These are phyloP conservation scores for Boletus coccyginus DNA, from an alignment of 768 basidiomycete species.

Conservation along the genomic window DNA sequence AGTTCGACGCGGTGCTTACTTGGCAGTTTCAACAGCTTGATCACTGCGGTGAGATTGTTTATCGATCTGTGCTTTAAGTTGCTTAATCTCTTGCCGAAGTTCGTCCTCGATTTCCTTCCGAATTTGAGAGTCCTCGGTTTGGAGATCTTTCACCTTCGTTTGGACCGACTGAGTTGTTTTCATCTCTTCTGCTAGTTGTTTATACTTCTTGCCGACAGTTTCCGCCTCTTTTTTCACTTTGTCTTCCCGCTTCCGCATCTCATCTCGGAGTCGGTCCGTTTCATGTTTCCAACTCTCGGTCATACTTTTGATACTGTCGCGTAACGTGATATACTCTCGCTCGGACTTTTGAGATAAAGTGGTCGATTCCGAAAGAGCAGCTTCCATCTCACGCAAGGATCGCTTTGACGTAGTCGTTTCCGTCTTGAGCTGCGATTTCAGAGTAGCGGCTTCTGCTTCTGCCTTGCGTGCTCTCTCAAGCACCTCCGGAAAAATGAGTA, in stretches of 20 bases:
- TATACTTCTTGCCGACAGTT: slow-evolving; percentile 66
- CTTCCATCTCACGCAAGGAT: slow-evolving; percentile 76
- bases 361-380: slow-evolving; percentile 67
- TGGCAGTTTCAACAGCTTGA: slow-evolving; percentile 57
- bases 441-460: slow-evolving; percentile 65
- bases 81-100: slow-evolving; percentile 56
- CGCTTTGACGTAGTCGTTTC: slow-evolving; percentile 75
- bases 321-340: slow-evolving; percentile 76
- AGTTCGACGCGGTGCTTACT: slow-evolving; percentile 38
- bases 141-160: slow-evolving; percentile 47
- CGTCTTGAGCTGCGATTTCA: slow-evolving; percentile 71
- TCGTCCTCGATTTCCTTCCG: slow-evolving; percentile 57
- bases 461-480: slow-evolving; percentile 85
- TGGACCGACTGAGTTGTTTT: slow-evolving; percentile 47
- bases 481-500: slow-evolving; percentile 41
- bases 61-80: slow-evolving; percentile 52
- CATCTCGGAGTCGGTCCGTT: slow-evolving; percentile 64
- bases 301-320: slow-evolving; percentile 73
- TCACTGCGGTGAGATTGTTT: slow-evolving; percentile 54
- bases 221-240: slow-evolving; percentile 66
- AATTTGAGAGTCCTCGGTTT: slow-evolving; percentile 47
- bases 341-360: slow-evolving; percentile 77
- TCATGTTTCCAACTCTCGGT: slow-evolving; percentile 73
- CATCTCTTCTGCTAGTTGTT: slow-evolving; percentile 59
- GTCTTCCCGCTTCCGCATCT: slow-evolving; percentile 75